Percentiles rank a stretch among this genome's conserved stretches.
phyloP scores from a whole-genome alignment of 2,329 filamentous ascomycete species.

The Hortaea sp. region DNA sequence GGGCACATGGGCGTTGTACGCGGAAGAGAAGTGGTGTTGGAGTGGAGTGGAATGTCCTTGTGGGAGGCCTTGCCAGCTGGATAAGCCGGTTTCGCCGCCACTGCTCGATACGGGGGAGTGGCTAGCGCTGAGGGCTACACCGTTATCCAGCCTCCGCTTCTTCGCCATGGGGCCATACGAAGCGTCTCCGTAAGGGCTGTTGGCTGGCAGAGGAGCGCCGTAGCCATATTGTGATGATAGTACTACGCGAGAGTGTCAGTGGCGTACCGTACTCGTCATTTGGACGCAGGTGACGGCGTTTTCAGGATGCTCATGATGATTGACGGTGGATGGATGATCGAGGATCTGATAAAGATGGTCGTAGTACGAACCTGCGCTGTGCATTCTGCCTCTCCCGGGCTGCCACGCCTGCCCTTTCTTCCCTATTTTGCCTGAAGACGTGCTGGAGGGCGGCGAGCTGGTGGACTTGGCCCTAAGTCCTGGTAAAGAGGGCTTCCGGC shows the following conservation, averaged over 20 bases:
- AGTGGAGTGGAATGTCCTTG: neutral
- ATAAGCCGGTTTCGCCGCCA: neutral
- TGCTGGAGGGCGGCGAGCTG: no score
- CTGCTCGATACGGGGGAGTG: neutral
- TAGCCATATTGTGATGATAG: conserved; percentile 2
- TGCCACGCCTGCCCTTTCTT: no score
- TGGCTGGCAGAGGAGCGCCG: neutral
- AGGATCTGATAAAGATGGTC: no score
- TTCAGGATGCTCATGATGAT: no score
- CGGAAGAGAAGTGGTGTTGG: neutral
- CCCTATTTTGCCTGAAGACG: no score
- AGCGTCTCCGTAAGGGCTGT: neutral
- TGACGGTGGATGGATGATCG: no score
- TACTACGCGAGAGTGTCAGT: neutral
- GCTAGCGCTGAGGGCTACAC: neutral
- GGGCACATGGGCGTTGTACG: neutral
- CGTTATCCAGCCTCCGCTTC: conserved; percentile 1
- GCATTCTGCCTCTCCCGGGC: no score
- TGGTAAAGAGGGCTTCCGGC: no score
- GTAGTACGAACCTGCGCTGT: no score
- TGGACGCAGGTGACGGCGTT: no score
- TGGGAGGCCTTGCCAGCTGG: neutral
- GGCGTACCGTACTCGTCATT: no score
- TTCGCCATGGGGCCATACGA: conserved; percentile 2
- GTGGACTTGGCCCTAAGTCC: no score